Base-by-base conservation (phyloP, 1,139 yeast genomes). In the Debaryomycetaceae sp. region DNA sequence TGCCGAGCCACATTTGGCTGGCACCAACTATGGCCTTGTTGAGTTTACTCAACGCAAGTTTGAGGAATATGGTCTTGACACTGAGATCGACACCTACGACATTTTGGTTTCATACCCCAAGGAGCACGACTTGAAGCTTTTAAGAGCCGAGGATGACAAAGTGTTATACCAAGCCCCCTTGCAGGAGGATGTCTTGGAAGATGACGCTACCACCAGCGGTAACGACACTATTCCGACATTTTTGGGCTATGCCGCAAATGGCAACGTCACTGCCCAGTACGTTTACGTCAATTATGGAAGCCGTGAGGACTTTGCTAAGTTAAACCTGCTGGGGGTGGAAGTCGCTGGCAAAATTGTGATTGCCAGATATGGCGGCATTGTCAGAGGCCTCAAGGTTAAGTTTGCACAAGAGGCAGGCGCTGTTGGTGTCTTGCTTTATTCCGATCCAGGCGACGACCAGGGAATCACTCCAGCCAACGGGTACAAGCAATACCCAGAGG, bases 1-100 rank as follows among this genome's bases (percentile, higher is more conserved):
- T 4, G 47, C 66, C 10, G 74, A 69, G 31, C 73, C 83, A 2
- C 94, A 83, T 49, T 60, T 83, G 37, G 86, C 91, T 1, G 95
- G 94, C 7, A 72, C 79, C 23, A 79, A 78, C 46, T 56, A 61
- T 34, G 75, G 62, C 9, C 60, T 82, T 38, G 91, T 77, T 12
- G 64, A 81, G 31, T 84, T 81, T 72, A 82, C 93, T 6, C 59
- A 62, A 25, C 58, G 59, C 5, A 76, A 78, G 48, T 79, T 80
- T 45, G 67, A 63, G 34, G 82, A 79, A 41, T 81, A 63, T 40
- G 83, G 82, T 0, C 60, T 73, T 34, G 53, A 61, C n/a, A 64
- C 83, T 1, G 50, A 56, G 16, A 45, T 71, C n/a, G 82, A 78
- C 39, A 63, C 68, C 14, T 79, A 76, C 50, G 77, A 78, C 34